Base-by-base conservation (phyloP, 73 alveolate genomes). In the Breviolum minutum region DNA sequence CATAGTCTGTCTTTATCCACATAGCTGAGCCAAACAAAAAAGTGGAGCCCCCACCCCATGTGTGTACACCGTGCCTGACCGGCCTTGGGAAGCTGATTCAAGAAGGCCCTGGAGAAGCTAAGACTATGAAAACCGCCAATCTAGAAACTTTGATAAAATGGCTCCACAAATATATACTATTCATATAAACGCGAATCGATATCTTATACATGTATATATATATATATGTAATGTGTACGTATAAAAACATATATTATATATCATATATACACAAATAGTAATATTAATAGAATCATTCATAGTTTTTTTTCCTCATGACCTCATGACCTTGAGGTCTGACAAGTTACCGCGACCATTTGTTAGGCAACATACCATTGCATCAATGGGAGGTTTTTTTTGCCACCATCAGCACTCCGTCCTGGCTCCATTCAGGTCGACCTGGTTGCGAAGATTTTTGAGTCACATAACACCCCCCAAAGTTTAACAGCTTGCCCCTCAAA, bases 71-170 rank as follows among this genome's bases (percentile, higher is more conserved):
- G 83, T 22, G 63, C 86, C 86, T 77, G 63, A 29, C 86, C 86
- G 30, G 86, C 86, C 63, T 77, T 77, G 86, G 86, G 86, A 9
- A 63, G 86, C 16, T 77, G 86, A 8, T 64, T 64, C 20, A 77
- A 20, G 86, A 77, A 77, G 63, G 10, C 30, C 62, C 86, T 77
- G 63, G 22, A 6, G 63, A 14, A 68, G 86, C 64, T 16, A 24
- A 9, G 54, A 60, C 76, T 66, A 20, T 16, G 76, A 66, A 66
- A 40, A 40, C 54, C 54, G 54, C 54, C 54, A 40, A 40, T 3
- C 54, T 40, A 40, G 54, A 40, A 40, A 40, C 3, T 40, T 40
- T 40, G 54, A 40, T n/a, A n/a, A n/a, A 3, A 40, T 40, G 54
- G 54, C 54, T 40, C 3, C 54, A 73, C n/a, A 73, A 5, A 73